Conservation (phyloP, 108 stramenopile genomes). For the Cylindrotheca fusiformis region DNA sequence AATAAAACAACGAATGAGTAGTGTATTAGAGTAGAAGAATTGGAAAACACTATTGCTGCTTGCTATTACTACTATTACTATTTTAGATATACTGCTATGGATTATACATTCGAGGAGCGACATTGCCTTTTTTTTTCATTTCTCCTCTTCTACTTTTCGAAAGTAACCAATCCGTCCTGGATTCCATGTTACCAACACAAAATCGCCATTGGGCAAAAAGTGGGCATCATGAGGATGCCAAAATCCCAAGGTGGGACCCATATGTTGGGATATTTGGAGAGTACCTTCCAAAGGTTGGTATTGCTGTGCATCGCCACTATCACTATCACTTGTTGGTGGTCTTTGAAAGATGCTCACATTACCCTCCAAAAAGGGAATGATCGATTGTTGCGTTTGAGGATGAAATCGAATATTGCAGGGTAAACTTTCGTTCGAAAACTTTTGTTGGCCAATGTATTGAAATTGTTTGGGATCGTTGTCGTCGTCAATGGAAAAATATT, state of each 20-base stretch:
- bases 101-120: too few relatives aligned
- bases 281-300: constrained; percentile 1
- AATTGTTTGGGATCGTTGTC: constrained; percentile 5
- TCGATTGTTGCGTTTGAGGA: neutral
- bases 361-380: constrained; percentile 10
- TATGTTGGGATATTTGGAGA: constrained; percentile 5
- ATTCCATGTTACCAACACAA: constrained; percentile 17
- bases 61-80: too few relatives aligned
- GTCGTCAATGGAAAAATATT: constrained; percentile 1
- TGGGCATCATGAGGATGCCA: constrained; percentile 14
- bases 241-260: constrained; percentile 5
- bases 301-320: neutral
- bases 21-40: too few relatives aligned
- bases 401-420: constrained; percentile 12
- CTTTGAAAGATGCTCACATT: constrained; percentile 9
- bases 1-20: too few relatives aligned
- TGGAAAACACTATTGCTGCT: too few relatives aligned
- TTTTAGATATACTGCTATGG: too few relatives aligned
- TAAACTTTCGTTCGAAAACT: neutral
- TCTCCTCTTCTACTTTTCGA: constrained; percentile 1
- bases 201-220: constrained; percentile 12
- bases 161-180: constrained; percentile 15
- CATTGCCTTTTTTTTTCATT: too few relatives aligned
- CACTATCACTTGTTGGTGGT: too few relatives aligned
- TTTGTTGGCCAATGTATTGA: neutral